Evolutionary conservation across 768 basidiomycete species (phyloP).

Genomic region (Mycena kentingensis): DNA sequence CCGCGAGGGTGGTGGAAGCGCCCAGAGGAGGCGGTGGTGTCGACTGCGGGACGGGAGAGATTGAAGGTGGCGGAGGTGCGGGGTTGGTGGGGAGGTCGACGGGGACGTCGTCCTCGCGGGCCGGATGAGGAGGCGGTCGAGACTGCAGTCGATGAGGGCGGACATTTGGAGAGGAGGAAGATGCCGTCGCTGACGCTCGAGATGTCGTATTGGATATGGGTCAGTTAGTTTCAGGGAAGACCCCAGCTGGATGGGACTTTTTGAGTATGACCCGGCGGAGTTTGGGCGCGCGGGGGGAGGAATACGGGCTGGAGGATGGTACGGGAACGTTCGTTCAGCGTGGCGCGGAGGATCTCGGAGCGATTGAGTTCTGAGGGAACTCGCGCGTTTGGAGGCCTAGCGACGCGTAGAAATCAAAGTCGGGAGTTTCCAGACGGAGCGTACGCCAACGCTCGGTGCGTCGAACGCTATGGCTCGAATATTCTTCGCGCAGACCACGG

Average conservation of each 20-base stretch:
- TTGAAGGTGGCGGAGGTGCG: constrained; percentile 1
- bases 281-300: background rate
- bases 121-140: background rate
- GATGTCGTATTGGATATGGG: constrained; percentile 13
- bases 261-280: constrained; percentile 13
- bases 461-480: background rate
- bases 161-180: constrained; percentile 2
- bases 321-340: background rate
- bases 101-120: background rate
- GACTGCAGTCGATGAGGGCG: constrained; percentile 10
- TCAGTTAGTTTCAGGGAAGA: constrained; percentile 15
- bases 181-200: background rate
- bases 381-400: background rate
- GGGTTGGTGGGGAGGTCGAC: background rate
- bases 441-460: constrained; percentile 6
- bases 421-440: background rate
- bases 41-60: constrained; percentile 6
- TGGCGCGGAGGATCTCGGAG: constrained; percentile 5
- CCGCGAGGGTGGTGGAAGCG: constrained; percentile 1
- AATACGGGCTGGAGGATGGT: background rate
- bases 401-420: background rate
- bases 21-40: background rate
- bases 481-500: background rate
- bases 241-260: background rate
- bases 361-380: constrained; percentile 3